Evolutionary conservation across 2,329 filamentous ascomycete genomes (phyloP).

Genomic region (Alternaria triticina): DNA sequence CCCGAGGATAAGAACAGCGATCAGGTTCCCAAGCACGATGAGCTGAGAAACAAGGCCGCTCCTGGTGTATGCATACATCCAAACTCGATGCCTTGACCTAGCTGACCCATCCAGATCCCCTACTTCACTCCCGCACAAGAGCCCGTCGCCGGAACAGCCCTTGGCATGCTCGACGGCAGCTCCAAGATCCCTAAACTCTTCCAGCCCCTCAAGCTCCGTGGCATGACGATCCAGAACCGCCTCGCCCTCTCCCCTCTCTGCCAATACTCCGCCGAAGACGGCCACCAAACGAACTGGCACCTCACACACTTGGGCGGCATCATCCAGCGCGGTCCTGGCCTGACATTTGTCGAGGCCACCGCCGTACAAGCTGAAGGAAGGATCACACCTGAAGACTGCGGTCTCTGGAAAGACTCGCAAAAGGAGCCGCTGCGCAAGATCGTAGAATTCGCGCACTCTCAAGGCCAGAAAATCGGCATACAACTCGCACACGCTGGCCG

Average conservation of each 20-base stretch:
- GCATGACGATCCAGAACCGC: conserved; percentile 70
- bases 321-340: conserved; percentile 73
- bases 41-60: conserved; percentile 51
- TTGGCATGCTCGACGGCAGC: conserved; percentile 56
- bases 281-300: conserved; percentile 82
- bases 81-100: not conserved
- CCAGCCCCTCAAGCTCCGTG: conserved; percentile 63
- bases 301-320: conserved; percentile 82
- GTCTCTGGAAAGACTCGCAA: conserved; percentile 86
- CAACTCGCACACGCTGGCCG: conserved; percentile 82
- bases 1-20: conserved; percentile 34
- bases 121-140: conserved; percentile 58
- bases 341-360: conserved; percentile 80
- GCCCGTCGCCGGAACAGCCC: conserved; percentile 55
- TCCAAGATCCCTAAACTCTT: conserved; percentile 65
- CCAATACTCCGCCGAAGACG: conserved; percentile 71
- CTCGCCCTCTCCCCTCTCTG: conserved; percentile 62
- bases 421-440: conserved; percentile 73
- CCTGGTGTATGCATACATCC: conserved; percentile 45
- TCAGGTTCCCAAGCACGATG: conserved; percentile 18
- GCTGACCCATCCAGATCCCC: conserved; percentile 40
- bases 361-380: conserved; percentile 76
- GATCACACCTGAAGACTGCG: conserved; percentile 80
- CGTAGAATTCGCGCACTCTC: conserved; percentile 79
- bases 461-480: conserved; percentile 77